phyloP scores from a whole-genome alignment of 2,329 filamentous ascomycete species.

The Aspergillus fischeri region DNA sequence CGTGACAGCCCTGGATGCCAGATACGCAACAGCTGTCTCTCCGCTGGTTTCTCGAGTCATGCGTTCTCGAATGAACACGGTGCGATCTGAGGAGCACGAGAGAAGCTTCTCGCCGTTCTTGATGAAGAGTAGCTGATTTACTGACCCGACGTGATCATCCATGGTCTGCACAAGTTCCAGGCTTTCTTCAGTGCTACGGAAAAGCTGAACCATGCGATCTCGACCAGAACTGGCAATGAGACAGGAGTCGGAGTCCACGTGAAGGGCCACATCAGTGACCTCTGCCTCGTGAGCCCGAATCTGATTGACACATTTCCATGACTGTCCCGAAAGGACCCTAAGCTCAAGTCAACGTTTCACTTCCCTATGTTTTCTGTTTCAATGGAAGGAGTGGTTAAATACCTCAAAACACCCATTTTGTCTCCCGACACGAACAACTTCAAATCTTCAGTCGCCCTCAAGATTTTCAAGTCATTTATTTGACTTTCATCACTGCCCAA shows the following conservation, averaged over 20 bases:
- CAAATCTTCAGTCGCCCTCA: constrained; percentile 58
- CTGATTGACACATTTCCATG: constrained; percentile 61
- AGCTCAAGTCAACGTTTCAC: constrained; percentile 14
- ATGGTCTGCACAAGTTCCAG: constrained; percentile 86
- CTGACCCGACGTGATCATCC: constrained; percentile 83
- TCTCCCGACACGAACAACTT: constrained; percentile 77
- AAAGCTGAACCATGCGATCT: constrained; percentile 92
- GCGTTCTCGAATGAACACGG: constrained; percentile 75
- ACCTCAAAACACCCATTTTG: constrained; percentile 73
- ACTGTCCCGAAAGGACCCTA: constrained; percentile 42
- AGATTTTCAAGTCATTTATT: constrained; percentile 54
- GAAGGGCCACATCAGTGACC: constrained; percentile 74
- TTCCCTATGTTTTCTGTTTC: too few relatives aligned
- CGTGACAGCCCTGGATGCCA: constrained; percentile 71
- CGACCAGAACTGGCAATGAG: constrained; percentile 79
- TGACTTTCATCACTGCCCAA: constrained; percentile 41
- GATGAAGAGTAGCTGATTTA: constrained; percentile 72
- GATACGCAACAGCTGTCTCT: constrained; percentile 64
- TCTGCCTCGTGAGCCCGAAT: constrained; percentile 84
- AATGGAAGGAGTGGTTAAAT: constrained; percentile 7
- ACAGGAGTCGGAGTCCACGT: constrained; percentile 57
- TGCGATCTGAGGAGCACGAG: constrained; percentile 85
- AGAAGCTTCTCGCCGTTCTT: constrained; percentile 67
- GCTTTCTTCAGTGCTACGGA: constrained; percentile 54
- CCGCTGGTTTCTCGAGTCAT: constrained; percentile 59